Base-by-base conservation (phyloP, 2,329 filamentous ascomycete genomes). In the Monilinia fructicola region DNA sequence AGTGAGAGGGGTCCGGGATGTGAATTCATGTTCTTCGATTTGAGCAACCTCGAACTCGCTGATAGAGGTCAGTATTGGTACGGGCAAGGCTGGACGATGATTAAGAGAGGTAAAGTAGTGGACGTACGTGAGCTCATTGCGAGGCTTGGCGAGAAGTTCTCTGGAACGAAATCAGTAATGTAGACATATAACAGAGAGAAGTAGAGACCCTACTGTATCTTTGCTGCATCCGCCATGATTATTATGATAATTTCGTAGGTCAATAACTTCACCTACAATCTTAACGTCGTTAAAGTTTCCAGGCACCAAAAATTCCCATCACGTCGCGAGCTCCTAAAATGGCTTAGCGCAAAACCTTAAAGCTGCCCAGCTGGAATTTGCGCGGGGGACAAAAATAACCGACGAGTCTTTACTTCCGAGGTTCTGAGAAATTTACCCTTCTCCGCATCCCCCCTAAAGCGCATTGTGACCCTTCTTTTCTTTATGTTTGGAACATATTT, bases 11-110 rank as follows among this genome's bases (percentile, higher is more conserved):
- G 91, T 3, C 91, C 91, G 50, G 50, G 88, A 87, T 70, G 87
- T 90, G 79, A 93, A 88, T 79, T 93, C 90, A 78, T 93, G 88
- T 76, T 91, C 89, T 78, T 92, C 90, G 73, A 87, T 81, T 76
- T 93, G 88, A 64, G 90, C 88, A 73, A 97, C 90, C 80, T 97
- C 93, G 81, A 94, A 97, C 82, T 97, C 93, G 70, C 92, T 96
- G 75, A 48, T 26, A 38, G 46, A 54, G 60, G 50, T 76, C 70
- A 76, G 73, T 68, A 62, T 62, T 38, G 28, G 40, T 42, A 16
- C 14, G 14, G 14, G 40, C 62, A 60, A 60, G 28, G 68, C 64
- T 71, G 67, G 72, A 54, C 55, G 70, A 48, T 26, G 18, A 28
- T 58, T 53, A 44, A n/a, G 69, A 64, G 71, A 67, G 72, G 55